Evolutionary conservation across 208 protist species (phyloP).

Genomic region (Vickermania spadyakhi): DNA sequence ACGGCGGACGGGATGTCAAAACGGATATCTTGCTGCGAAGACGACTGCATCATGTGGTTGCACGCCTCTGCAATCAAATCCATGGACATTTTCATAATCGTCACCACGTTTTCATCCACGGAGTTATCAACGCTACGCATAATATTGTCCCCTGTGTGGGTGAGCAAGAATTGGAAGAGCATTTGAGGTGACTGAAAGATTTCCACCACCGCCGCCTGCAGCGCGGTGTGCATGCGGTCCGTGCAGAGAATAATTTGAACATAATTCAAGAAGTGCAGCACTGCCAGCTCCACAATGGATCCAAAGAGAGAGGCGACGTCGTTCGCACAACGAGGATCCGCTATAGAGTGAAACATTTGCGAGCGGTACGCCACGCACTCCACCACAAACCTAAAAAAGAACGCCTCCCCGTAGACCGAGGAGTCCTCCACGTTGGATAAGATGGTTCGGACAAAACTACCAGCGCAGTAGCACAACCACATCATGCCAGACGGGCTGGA

Average conservation of each 20-base stretch:
- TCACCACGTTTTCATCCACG: conserved; percentile 38
- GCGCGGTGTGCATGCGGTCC: conserved; percentile 27
- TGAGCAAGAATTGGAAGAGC: conserved; percentile 83
- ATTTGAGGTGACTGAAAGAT: conserved; percentile 49
- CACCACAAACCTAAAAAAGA: conserved; percentile 56
- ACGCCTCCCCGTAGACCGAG: conserved; percentile 25
- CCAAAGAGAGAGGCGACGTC: conserved; percentile 7
- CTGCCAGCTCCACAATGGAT: conserved; percentile 54
- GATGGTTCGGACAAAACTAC: conserved; percentile 35
- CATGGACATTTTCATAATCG: conserved; percentile 63
- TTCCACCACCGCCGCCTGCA: conserved; percentile 45
- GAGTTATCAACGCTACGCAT: conserved; percentile 27
- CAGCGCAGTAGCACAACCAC: conserved; percentile 77
- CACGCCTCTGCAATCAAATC: conserved; percentile 65
- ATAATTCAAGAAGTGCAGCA: conserved; percentile 62
- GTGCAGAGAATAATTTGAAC: conserved; percentile 52
- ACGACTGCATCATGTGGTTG: conserved; percentile 46
- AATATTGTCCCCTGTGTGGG: conserved; percentile 71
- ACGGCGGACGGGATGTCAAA: conserved; percentile 67
- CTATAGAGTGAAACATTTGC: conserved; percentile 5
- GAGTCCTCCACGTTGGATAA: conserved; percentile 33
- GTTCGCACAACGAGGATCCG: conserved; percentile 6
- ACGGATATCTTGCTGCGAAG: conserved; percentile 10
- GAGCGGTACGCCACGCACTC: conserved; percentile 58
- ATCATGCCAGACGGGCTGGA: conserved; percentile 41